Conservation (phyloP, 1,139 yeast genomes). For the Candida albicans region DNA sequence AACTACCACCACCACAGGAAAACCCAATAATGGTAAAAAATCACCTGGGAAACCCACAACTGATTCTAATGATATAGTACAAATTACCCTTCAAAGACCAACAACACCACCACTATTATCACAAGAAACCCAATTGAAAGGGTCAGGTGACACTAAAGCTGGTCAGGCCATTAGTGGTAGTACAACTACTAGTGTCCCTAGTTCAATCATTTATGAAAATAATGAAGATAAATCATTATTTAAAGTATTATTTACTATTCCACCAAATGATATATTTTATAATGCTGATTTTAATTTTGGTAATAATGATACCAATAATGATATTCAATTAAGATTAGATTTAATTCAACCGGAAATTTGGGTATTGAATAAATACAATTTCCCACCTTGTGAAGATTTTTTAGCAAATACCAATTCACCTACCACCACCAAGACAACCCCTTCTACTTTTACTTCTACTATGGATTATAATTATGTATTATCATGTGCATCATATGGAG, state of each 20-base stretch:
- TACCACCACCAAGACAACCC: too few relatives aligned
- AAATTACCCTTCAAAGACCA: slow-evolving; percentile 13
- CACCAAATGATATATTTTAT: slow-evolving; percentile 16
- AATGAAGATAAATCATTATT: slow-evolving; percentile 18
- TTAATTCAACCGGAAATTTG: slow-evolving; percentile 37
- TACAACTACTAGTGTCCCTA: slow-evolving; percentile 11
- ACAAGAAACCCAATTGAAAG: too few relatives aligned
- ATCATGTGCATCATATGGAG: slow-evolving; percentile 31
- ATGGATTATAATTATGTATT: slow-evolving; percentile 16
- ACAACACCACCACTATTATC: slow-evolving; percentile 6
- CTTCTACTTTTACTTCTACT: too few relatives aligned
- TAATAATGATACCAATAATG: slow-evolving; percentile 11
- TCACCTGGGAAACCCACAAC: neutral
- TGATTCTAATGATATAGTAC: slow-evolving; percentile 5
- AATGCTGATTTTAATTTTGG: slow-evolving; percentile 17
- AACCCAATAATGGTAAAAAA: neutral
- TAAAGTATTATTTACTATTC: slow-evolving; percentile 22
- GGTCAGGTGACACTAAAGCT: too few relatives aligned
- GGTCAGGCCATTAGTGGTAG: slow-evolving; percentile 1
- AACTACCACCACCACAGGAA: too few relatives aligned
- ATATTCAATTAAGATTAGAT: slow-evolving; percentile 30
- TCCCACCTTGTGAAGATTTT: slow-evolving; percentile 26
- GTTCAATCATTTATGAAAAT: slow-evolving; percentile 19
- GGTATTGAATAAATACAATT: slow-evolving; percentile 31
- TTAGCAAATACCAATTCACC: slow-evolving; percentile 8